Evolutionary conservation across 352 stramenopile genomes (phyloP).

Genomic region (Pythium scleroteichum): DNA sequence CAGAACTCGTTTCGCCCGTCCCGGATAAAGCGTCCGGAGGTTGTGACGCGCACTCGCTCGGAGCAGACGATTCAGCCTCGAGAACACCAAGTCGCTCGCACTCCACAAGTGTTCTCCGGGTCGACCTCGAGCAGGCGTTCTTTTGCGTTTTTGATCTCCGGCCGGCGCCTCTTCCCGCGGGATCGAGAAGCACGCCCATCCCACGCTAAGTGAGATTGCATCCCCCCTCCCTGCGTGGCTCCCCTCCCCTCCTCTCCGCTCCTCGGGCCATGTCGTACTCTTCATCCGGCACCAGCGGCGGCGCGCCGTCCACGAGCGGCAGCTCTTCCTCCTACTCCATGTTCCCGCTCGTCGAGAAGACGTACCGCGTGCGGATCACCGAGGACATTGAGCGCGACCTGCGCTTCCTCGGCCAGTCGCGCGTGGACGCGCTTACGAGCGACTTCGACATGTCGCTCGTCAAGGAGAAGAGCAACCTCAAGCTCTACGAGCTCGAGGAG

Average conservation of each 20-base stretch:
- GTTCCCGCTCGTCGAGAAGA: constrained; percentile 86
- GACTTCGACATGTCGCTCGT: constrained; percentile 79
- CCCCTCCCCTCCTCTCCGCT: background rate
- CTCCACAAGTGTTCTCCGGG: too few species aligned
- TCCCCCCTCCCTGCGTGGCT: background rate
- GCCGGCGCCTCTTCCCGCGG: background rate
- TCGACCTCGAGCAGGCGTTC: too few species aligned
- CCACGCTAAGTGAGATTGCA: background rate
- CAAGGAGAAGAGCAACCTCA: constrained; percentile 67
- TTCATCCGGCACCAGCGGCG: constrained; percentile 15
- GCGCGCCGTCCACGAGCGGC: constrained; percentile 1
- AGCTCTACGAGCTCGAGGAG: constrained; percentile 78
- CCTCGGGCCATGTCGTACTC: constrained; percentile 17
- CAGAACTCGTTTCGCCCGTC: too few species aligned
- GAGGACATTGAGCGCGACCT: constrained; percentile 84
- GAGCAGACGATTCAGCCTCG: too few species aligned
- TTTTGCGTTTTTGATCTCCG: too few species aligned
- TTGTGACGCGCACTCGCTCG: too few species aligned
- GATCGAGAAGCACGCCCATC: constrained; percentile 1
- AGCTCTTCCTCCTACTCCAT: constrained; percentile 50
- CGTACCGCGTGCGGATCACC: constrained; percentile 74
- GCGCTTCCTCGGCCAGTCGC: constrained; percentile 81
- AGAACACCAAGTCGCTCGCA: too few species aligned
- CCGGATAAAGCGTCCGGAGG: too few species aligned
- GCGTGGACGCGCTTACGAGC: constrained; percentile 76